These are phyloP conservation scores for Pseudogymnoascus sp. DNA, from an alignment of 2,329 filamentous ascomycete genomes.

Conservation along the genomic window DNA sequence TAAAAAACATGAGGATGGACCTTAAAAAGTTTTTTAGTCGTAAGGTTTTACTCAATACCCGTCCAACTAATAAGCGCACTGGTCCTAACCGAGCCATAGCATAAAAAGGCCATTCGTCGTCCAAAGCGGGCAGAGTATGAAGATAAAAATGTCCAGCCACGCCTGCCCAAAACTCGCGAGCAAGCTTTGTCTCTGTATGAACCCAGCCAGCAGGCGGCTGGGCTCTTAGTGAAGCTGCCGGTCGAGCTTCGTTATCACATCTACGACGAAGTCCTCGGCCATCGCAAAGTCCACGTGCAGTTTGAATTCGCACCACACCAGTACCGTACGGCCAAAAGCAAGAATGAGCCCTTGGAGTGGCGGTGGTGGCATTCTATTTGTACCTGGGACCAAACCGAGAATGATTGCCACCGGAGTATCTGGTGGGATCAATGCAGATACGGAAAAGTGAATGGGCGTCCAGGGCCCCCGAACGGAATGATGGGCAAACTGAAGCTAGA, in stretches of 20 bases:
- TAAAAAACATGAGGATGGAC: background rate
- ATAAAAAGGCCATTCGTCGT: background rate
- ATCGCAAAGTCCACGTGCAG: conserved; percentile 10
- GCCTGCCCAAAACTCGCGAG: background rate
- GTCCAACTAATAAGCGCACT: background rate
- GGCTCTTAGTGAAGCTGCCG: conserved; percentile 15
- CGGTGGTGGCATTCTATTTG: conserved; percentile 18
- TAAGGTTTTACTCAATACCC: background rate
- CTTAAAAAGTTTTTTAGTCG: conserved; percentile 1
- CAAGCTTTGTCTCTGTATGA: conserved; percentile 2
- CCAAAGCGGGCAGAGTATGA: background rate
- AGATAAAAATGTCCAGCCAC: background rate
- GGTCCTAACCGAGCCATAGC: background rate
- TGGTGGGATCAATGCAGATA: conserved; percentile 17
- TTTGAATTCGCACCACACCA: conserved; percentile 8
- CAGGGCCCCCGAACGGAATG: conserved; percentile 12
- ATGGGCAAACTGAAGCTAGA: conserved; percentile 17
- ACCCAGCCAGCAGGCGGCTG: background rate
- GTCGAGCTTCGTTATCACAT: conserved; percentile 18
- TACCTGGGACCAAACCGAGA: conserved; percentile 14
- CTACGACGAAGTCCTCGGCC: conserved; percentile 18
- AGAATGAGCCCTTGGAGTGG: conserved; percentile 17
- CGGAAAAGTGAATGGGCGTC: conserved; percentile 11
- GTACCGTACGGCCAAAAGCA: conserved; percentile 14
- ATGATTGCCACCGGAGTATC: conserved; percentile 13